phyloP scores from a whole-genome alignment of 2,329 filamentous ascomycete species.

The Penicillium brasilianum region DNA sequence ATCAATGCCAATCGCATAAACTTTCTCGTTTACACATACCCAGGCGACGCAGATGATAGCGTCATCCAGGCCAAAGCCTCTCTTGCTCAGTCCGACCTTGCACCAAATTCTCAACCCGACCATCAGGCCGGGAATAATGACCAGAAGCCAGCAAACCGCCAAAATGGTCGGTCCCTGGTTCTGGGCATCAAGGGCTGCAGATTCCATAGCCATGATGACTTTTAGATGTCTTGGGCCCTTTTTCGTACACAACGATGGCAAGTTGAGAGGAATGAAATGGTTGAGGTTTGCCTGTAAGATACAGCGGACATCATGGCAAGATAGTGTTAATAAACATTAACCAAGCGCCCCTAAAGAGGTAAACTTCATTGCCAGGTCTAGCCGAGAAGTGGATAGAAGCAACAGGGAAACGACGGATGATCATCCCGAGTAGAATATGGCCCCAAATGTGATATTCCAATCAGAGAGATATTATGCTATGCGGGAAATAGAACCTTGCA shows the following conservation, averaged over 20 bases:
- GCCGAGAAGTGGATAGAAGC: background rate
- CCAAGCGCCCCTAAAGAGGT: background rate
- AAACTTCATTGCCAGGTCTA: background rate
- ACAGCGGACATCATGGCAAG: background rate
- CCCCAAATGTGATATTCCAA: background rate
- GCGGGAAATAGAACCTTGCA: background rate
- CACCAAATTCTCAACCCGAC: conserved; percentile 27
- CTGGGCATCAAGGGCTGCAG: background rate
- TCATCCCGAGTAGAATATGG: background rate
- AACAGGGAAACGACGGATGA: background rate
- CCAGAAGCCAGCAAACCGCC: conserved; percentile 10
- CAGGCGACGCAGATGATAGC: conserved; percentile 37
- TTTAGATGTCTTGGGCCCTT: background rate
- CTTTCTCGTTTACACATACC: conserved; percentile 26
- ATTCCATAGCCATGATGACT: background rate
- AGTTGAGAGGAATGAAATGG: background rate
- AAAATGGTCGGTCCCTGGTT: conserved; percentile 10
- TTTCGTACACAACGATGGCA: background rate
- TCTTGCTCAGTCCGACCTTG: conserved; percentile 33
- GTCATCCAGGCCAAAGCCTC: conserved; percentile 45
- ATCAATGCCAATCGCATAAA: background rate
- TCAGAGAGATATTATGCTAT: background rate
- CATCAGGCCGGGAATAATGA: conserved; percentile 7
- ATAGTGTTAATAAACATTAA: background rate
- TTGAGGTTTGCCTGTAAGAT: background rate